Base-by-base conservation (phyloP, 1,139 yeast species). In the Arxiozyma slooffiae region DNA sequence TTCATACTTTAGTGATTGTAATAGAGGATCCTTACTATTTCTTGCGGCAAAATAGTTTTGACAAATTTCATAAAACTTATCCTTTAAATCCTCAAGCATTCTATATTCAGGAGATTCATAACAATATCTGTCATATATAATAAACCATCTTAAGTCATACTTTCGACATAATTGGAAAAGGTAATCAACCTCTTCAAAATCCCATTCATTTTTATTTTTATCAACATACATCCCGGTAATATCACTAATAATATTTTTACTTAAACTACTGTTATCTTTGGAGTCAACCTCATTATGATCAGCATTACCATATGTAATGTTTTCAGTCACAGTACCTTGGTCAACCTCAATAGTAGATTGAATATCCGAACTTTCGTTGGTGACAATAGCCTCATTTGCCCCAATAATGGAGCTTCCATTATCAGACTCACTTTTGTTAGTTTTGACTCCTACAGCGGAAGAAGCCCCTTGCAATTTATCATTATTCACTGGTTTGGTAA, bases 101-200 rank as follows among this genome's bases (percentile, higher is more conserved):
- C 74, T 62, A 1, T 50, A 46, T 6, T 47, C 23, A 16, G 40
- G 17, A 8, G 53, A 62, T 30, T 66, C 67, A 51, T 66, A 77
- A 24, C 71, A 72, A 65, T 81, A 90, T 55, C 97, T 71, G 62
- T 92, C 98, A 54, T 78, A 74, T 14, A 92, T 79, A 1, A 89
- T 82, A 11, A 84, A 79, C 97, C 98, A 92, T 56, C 94, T 79
- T 61, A 92, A 73, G 63, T 92, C 97, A 63, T 79, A 90, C 1
- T 75, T 77, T 40, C 73, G 68, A 55, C 95, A 86, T 38, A 87
- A 69, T 1, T 81, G 84, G 67, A 90, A 88, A 24, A 92, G 69
- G 54, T 85, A 80, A 47, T 72, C 71, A 0, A 97, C 87, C 64
- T 92, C 97, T 44, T 82, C 82, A 59, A 76, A 86, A 1, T 79